Evolutionary conservation across 306 rosid species (phyloP).

Genomic region (Corylus avellana): DNA sequence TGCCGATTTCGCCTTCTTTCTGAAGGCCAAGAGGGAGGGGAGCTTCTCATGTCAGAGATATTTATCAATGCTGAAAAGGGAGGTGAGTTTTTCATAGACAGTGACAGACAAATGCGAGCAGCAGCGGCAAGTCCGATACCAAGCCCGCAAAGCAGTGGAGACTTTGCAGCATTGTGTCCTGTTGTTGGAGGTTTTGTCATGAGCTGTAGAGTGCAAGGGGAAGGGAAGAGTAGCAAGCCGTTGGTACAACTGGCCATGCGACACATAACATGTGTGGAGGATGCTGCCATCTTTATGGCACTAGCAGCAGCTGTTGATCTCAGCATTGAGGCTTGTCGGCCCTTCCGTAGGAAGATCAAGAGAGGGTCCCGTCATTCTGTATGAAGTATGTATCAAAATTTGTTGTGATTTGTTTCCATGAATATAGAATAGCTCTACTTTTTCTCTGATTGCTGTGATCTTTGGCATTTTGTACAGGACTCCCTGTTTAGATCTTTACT

Average conservation of each 20-base stretch:
- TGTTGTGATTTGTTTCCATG: conserved; percentile 7
- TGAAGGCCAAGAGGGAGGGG: conserved; percentile 73
- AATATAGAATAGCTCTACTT: conserved; percentile 24
- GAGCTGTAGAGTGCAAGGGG: conserved; percentile 90
- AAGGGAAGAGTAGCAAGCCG: conserved; percentile 79
- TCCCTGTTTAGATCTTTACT: conserved; percentile 29
- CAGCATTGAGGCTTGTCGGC: conserved; percentile 82
- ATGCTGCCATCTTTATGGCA: conserved; percentile 96
- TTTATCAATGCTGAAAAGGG: conserved; percentile 84
- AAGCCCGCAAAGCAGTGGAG: conserved; percentile 93
- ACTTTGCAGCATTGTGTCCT: conserved; percentile 72
- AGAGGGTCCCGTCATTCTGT: conserved; percentile 51
- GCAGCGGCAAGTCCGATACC: conserved; percentile 63
- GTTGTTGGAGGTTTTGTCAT: conserved; percentile 79
- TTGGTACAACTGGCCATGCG: conserved; percentile 82
- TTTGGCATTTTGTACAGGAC: conserved; percentile 55
- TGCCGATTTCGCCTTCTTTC: conserved; percentile 77
- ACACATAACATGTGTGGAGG: conserved; percentile 85
- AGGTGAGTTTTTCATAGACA: conserved; percentile 85
- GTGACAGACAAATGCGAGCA: conserved; percentile 67
- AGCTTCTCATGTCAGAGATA: conserved; percentile 77
- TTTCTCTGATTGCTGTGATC: conserved; percentile 36
- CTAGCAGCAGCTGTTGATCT: conserved; percentile 91
- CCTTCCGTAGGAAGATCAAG: conserved; percentile 68
- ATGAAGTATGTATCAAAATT: conserved; percentile 33